Evolutionary conservation across 495 filamentous ascomycete genomes (phyloP), one percentile per base, ranked within the genome.

Genomic region (Elasticomyces elasticus): DNA sequence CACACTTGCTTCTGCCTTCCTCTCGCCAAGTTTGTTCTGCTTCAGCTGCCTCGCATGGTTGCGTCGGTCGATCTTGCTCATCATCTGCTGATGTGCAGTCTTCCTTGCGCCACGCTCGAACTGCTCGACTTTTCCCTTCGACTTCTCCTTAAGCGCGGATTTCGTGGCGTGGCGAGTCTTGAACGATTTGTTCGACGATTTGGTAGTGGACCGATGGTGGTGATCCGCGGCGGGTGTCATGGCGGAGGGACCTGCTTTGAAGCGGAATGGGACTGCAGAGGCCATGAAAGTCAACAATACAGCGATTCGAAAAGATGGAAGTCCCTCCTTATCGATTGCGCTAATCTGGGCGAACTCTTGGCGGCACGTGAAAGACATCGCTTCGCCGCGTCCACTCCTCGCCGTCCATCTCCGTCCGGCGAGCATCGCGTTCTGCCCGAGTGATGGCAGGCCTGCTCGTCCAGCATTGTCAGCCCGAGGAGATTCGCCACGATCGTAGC

Each of bases 51-150:
- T 88, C 43, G 86, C 85, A 72, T 91, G 87, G 69, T 98, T 95
- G 63, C 86, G 79, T 30, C 92, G 84, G 71, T 94, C 88, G 68
- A 98, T 74, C 71, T 95, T 98, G 31, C 90, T 94, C 87, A 94
- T 94, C 66, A 94, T 77, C 71, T 95, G 87, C 66, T 97, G 94
- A 68, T 96, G 88, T 54, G 85, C 85, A 38, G 90, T 94, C 70
- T 87, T 94, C 55, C 91, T 83, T 56, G 72, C 73, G 33, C 81
- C 79, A 65, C 71, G 84, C 66, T 69, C 63, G 53, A 60, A 59
- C 51, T 62, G 63, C 66, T 84, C 79, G 38, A 85, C 69, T 67
- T 85, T 86, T 62, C 83, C 92, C 73, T 95, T 96, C 11, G 80
- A 77, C 54, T 79, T 72, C 31, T 95, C 82, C 60, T 89, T 87